Base-by-base conservation (phyloP, 306 rosid species). In the Cyamopsis tetragonoloba region DNA sequence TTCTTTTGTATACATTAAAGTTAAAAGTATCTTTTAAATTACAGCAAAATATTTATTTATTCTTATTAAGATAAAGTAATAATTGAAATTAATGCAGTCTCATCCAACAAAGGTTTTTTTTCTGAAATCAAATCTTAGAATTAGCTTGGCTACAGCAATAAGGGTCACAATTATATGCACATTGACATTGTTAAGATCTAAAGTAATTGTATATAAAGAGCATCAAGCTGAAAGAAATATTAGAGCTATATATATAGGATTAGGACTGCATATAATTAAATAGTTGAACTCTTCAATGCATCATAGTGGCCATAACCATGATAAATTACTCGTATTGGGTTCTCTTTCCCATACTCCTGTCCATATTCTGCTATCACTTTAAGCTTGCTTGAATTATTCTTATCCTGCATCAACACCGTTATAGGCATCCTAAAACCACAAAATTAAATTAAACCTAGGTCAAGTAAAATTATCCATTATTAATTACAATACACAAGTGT, bases 251-350 rank as follows among this genome's bases (percentile, higher is more conserved):
- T n/a, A n/a, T n/a, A n/a, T n/a, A n/a, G n/a, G n/a, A n/a, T n/a
- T n/a, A 49, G 22, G 28, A 22, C 7, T 49, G 6, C 53, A 46
- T 19, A 18, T 18, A 46, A 46, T 5, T n/a, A n/a, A n/a, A n/a
- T 5, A 46, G 12, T 18, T 24, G 62, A 14, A 32, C 62, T 51
- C 19, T 49, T 75, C 74, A 92, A 27, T 7, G 82, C 83, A 41
- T 92, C 98, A 23, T 89, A 89, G 77, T 92, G 98, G 44, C 98
- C 96, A 61, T 74, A 87, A 31, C 85, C 89, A 67, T 89, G 74
- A 63, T 85, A 92, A 17, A 89, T 77, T 4, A 92, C 89, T 5
- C 82, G 79, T 51, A 92, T 75, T 0, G 96, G 89, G 17, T 79
- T 77, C 60, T 87, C 92, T 67, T 76, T 75, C 0, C 92, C 92